Evolutionary conservation across 768 basidiomycete species (phyloP).

Genomic region (Mycena venus): DNA sequence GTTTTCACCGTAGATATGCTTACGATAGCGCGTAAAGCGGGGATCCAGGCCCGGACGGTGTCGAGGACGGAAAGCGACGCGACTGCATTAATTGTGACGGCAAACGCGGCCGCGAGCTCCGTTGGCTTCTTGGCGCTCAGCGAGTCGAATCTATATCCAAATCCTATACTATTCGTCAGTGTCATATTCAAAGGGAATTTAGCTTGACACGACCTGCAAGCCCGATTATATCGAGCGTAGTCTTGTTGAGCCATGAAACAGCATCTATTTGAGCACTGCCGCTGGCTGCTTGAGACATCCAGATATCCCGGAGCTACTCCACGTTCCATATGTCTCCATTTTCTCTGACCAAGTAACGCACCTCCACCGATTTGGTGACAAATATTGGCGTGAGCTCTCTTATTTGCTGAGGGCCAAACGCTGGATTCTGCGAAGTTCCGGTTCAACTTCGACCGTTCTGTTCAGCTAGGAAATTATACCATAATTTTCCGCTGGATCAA

Average conservation of each 20-base stretch:
- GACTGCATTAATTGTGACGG: constrained; percentile 46
- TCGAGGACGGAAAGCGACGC: background rate
- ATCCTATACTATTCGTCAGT: constrained; percentile 30
- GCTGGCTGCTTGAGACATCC: constrained; percentile 40
- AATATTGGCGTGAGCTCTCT: constrained; percentile 64
- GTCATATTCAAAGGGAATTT: background rate
- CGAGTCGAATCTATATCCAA: constrained; percentile 43
- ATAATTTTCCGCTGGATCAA: constrained; percentile 38
- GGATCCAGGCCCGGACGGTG: background rate
- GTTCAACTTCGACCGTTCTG: no score
- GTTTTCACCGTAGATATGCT: no score
- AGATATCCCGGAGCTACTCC: constrained; percentile 62
- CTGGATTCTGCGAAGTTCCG: constrained; percentile 63
- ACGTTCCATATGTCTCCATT: constrained; percentile 45
- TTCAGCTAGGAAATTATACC: constrained; percentile 29
- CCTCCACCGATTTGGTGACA: constrained; percentile 64
- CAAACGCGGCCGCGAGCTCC: constrained; percentile 59
- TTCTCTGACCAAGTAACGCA: constrained; percentile 31
- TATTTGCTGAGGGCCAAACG: constrained; percentile 72
- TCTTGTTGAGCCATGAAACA: constrained; percentile 70
- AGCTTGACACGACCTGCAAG: constrained; percentile 60
- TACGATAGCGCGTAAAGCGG: constrained; percentile 46
- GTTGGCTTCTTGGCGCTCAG: constrained; percentile 36
- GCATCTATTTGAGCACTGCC: constrained; percentile 60
- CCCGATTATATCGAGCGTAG: constrained; percentile 60